These are phyloP conservation scores for Penicillium atrosanguineum DNA, from an alignment of 495 filamentous ascomycete genomes.

Conservation along the genomic window DNA sequence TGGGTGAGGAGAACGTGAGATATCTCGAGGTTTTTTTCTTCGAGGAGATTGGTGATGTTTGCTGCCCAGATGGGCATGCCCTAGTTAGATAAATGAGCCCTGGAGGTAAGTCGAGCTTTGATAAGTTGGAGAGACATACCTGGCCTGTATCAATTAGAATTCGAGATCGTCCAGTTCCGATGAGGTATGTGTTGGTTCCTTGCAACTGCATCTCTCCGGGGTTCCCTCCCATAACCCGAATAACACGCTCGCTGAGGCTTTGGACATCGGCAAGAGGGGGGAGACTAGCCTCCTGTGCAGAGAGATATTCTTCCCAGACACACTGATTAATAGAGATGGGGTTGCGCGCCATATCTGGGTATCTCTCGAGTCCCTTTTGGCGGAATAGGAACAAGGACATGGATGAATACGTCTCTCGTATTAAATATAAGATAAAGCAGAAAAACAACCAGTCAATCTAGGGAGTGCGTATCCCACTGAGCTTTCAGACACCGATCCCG, in stretches of 20 bases:
- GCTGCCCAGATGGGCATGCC: slow-evolving; percentile 37
- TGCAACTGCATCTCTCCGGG: slow-evolving; percentile 59
- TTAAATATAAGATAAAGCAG: neutral
- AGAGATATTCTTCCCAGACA: slow-evolving; percentile 44
- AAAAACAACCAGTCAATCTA: no score
- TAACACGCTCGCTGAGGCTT: slow-evolving; percentile 38
- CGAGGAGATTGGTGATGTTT: slow-evolving; percentile 20
- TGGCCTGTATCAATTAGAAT: slow-evolving; percentile 71
- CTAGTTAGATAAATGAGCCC: slow-evolving; percentile 1
- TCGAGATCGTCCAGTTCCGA: slow-evolving; percentile 62
- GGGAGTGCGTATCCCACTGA: no score
- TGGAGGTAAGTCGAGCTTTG: no score
- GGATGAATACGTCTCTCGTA: neutral
- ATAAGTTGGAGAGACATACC: neutral
- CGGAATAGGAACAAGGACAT: neutral
- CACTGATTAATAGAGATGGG: slow-evolving; percentile 32
- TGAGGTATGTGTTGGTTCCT: slow-evolving; percentile 76
- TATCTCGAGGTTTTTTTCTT: slow-evolving; percentile 44
- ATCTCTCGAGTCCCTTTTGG: no score
- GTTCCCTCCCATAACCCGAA: slow-evolving; percentile 60
- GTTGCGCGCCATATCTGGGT: slow-evolving; percentile 1
- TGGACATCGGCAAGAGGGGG: slow-evolving; percentile 39
- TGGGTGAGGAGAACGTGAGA: slow-evolving; percentile 67
- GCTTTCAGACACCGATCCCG: no score
- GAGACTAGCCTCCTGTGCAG: slow-evolving; percentile 27